A percentile compares a stretch with the other conserved stretches of the same genome.
phyloP scores from a whole-genome alignment of 257 asterid species.

The Nicotiana knightiana region DNA sequence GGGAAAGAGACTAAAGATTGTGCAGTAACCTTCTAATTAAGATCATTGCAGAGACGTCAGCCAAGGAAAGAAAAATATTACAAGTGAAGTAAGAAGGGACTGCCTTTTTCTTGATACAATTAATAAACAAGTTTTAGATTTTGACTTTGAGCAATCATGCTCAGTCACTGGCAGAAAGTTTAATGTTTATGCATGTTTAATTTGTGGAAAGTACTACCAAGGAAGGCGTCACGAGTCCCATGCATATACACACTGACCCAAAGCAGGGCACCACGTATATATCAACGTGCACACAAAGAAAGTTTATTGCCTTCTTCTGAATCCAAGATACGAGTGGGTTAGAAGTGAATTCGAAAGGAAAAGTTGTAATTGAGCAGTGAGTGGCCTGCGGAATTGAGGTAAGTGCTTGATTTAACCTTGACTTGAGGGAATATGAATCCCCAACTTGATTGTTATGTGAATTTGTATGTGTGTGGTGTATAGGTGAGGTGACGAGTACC shows the following conservation, averaged over 20 bases:
- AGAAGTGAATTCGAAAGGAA: no score
- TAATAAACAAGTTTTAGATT: no score
- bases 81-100: conserved; percentile 71
- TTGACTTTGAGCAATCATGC: no score
- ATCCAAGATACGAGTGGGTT: no score
- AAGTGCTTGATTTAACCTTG: no score
- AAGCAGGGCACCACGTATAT: conserved; percentile 88
- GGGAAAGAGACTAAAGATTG: conserved; percentile 48
- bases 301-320: conserved; percentile 68
- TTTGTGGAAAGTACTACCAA: conserved; percentile 91
- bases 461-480: no score
- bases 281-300: conserved; percentile 85
- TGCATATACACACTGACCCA: conserved; percentile 87
- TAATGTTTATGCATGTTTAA: conserved; percentile 90
- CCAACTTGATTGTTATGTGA: no score
- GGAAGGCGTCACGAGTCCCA: conserved; percentile 90
- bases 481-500: no score
- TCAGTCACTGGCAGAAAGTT: conserved; percentile 77
- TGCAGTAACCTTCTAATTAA: conserved; percentile 26
- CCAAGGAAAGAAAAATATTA: conserved; percentile 38
- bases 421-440: no score
- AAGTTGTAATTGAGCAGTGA: no score
- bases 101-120: conserved; percentile 60
- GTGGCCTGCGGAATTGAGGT: no score
- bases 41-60: background rate